Evolutionary conservation across 352 stramenopile species (phyloP).

Genomic region (Globisporangium recalcitrans): DNA sequence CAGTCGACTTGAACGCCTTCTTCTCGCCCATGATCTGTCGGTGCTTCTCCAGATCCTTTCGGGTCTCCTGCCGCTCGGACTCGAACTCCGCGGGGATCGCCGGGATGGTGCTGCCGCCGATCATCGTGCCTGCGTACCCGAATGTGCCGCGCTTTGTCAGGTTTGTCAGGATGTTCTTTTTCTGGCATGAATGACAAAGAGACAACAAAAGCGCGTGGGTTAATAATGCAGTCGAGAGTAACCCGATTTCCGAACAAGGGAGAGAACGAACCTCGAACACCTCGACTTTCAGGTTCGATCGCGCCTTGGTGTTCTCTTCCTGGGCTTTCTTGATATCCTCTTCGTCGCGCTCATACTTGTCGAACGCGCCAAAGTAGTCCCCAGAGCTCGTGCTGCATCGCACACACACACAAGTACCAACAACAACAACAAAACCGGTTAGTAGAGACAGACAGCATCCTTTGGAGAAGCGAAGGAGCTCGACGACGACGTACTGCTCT

Average conservation of each 20-base stretch:
- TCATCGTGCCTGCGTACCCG: conserved; percentile 65
- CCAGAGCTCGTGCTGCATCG: conserved; percentile 41
- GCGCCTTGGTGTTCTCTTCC: conserved; percentile 31
- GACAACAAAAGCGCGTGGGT: neutral
- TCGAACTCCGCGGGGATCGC: conserved; percentile 59
- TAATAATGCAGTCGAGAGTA: too few relatives aligned
- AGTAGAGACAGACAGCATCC: neutral
- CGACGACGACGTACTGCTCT: conserved; percentile 42
- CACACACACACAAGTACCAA: neutral
- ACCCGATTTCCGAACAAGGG: neutral
- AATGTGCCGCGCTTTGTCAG: conserved; percentile 61
- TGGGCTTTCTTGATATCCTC: conserved; percentile 48
- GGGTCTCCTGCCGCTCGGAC: conserved; percentile 33
- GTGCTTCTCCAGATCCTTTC: conserved; percentile 38
- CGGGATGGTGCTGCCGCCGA: conserved; percentile 36
- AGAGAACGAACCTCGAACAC: conserved; percentile 32
- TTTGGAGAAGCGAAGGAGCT: neutral
- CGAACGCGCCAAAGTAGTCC: conserved; percentile 72
- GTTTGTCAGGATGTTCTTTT: conserved; percentile 65
- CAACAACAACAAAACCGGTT: neutral
- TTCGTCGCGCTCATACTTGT: conserved; percentile 58
- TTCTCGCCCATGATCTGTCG: conserved; percentile 51
- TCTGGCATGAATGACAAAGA: conserved; percentile 16
- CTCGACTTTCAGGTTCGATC: conserved; percentile 54
- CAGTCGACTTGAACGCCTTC: conserved; percentile 72